Evolutionary conservation across 495 filamentous ascomycete genomes (phyloP).

Genomic region (Aspergillus biplanus): DNA sequence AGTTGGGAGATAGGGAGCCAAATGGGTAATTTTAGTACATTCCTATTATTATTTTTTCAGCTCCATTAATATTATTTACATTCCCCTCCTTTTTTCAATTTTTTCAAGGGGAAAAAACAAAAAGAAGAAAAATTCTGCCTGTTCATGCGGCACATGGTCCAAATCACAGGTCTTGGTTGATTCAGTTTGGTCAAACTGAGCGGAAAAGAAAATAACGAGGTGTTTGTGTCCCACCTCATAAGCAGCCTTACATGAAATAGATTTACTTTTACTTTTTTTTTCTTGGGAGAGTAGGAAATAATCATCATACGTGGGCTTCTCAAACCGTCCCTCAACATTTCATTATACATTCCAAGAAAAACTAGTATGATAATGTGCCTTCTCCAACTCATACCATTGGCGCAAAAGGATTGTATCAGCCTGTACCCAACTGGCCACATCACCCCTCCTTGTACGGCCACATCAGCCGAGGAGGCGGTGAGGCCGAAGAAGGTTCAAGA

Average conservation of each 20-base stretch:
- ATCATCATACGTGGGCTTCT: not conserved
- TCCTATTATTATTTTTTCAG: not conserved
- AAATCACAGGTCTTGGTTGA: constrained; percentile 20
- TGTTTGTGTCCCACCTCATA: constrained; percentile 4
- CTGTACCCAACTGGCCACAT: constrained; percentile 29
- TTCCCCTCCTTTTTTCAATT: not conserved
- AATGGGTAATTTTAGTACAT: not conserved
- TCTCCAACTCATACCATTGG: constrained; percentile 11
- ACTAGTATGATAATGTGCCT: not conserved
- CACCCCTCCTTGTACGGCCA: constrained; percentile 7
- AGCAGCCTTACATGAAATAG: not conserved
- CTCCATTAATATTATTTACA: not conserved
- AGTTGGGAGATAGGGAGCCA: not conserved
- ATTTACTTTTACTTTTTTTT: not conserved
- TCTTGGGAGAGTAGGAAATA: not conserved
- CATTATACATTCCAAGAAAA: no score
- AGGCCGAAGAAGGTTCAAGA: constrained; percentile 7
- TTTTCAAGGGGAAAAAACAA: not conserved
- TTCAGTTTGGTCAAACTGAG: constrained; percentile 1
- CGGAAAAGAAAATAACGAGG: constrained; percentile 1
- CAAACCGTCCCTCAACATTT: not conserved
- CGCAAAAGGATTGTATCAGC: constrained; percentile 23
- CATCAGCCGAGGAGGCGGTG: constrained; percentile 16
- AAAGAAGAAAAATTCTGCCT: constrained; percentile 13
- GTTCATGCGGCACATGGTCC: constrained; percentile 18